Base-by-base conservation (phyloP, 441 rosid species). In the Erysimum cheiri region DNA sequence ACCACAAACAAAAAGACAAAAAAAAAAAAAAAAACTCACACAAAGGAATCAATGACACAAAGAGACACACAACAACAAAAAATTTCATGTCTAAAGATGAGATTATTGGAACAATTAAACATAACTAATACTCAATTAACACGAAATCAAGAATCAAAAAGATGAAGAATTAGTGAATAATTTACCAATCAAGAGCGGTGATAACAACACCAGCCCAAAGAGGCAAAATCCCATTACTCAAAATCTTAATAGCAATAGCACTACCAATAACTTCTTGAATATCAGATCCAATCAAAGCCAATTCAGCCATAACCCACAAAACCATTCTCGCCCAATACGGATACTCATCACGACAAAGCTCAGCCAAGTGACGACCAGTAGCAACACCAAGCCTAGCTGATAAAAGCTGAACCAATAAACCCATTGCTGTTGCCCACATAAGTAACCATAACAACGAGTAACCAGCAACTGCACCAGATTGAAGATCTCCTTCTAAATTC, bases 261-360 rank as follows among this genome's bases (percentile, higher is more conserved):
- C 97, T 89, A 11, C 97, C 97, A 54, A 91, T 89, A 40, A 94
- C 98, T 76, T 91, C 96, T 61, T 94, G 97, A 26, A 94, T 91
- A 73, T 93, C 98, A 44, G 98, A 86, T 6, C 97, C 98, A 55
- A 93, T 87, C 71, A 93, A 66, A 70, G 98, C 97, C 75, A 88
- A 43, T 78, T 94, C 98, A 8, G 96, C 84, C 98, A 94, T 94
- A 44, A 94, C 17, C 98, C 98, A 94, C 70, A 94, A 70, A 32
- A 84, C 71, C 74, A 79, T 69, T 12, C 90, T 31, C 1, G 97
- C 96, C 98, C 98, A 93, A 29, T 73, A 28, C 1, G 98, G 97
- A 74, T 93, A 93, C 81, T 93, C 96, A n/a, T 91, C 96, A 24
- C 97, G 83, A 47, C 97, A 93, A n/a, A 87, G 85, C 90, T 93